phyloP scores from a whole-genome alignment of 495 filamentous ascomycete genomes.

The Neurospora intermedia region DNA sequence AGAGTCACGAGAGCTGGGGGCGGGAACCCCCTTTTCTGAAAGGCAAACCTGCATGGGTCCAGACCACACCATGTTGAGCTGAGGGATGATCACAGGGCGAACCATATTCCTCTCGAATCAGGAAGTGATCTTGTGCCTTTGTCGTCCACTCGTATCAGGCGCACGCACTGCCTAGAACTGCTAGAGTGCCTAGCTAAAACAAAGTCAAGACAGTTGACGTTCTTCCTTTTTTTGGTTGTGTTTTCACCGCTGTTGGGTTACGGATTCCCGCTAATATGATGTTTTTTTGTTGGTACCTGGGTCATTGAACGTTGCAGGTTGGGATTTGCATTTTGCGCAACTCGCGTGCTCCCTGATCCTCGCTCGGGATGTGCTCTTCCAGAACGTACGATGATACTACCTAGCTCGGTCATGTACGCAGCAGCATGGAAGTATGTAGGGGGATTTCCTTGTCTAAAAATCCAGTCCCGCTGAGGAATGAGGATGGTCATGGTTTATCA shows the following conservation, averaged over 20 bases:
- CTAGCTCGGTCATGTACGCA: background rate
- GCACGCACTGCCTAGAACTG: background rate
- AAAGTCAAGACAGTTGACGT: background rate
- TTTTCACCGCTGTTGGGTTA: background rate
- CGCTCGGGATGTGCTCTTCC: background rate
- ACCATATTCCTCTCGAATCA: background rate
- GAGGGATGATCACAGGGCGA: background rate
- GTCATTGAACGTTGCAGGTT: background rate
- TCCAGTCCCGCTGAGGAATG: background rate
- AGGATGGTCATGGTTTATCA: background rate
- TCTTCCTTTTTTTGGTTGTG: background rate
- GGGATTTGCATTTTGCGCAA: background rate
- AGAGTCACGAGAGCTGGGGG: background rate
- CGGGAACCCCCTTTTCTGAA: background rate
- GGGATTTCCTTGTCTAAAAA: background rate
- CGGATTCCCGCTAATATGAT: background rate
- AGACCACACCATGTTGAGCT: background rate
- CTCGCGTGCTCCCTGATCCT: background rate
- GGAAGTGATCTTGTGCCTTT: background rate
- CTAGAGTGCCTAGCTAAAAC: background rate
- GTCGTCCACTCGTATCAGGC: background rate
- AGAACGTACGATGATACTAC: background rate
- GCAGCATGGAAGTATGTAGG: background rate
- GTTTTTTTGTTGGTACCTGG: background rate
- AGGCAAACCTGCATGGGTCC: background rate